phyloP scores from a whole-genome alignment of 2,329 filamentous ascomycete genomes.

The Colletotrichum lupini region DNA sequence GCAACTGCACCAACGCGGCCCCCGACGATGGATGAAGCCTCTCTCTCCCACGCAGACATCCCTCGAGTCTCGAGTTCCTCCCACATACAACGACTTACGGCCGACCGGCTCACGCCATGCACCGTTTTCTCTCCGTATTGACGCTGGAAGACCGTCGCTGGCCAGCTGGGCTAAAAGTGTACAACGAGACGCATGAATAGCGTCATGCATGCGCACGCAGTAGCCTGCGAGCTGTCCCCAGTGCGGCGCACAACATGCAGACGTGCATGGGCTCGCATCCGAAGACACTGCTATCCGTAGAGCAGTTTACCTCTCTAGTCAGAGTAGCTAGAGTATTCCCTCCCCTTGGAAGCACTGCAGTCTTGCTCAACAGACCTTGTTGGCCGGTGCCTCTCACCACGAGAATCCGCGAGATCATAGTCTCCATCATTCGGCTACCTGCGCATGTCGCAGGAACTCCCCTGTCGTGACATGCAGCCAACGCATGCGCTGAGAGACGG shows the following conservation, averaged over 20 bases:
- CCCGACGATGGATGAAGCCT: background rate
- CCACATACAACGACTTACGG: background rate
- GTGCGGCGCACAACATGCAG: slow-evolving; percentile 28
- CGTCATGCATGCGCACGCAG: slow-evolving; percentile 30
- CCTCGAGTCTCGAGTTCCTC: background rate
- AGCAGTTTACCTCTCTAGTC: slow-evolving; percentile 10
- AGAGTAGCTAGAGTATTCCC: background rate
- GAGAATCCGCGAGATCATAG: background rate
- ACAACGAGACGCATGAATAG: slow-evolving; percentile 28
- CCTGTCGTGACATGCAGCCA: slow-evolving; percentile 24
- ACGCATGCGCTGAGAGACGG: slow-evolving; percentile 6
- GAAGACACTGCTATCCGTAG: slow-evolving; percentile 8
- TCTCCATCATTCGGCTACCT: slow-evolving; percentile 13
- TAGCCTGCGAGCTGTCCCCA: slow-evolving; percentile 25
- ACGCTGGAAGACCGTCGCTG: background rate
- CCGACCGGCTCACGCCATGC: background rate
- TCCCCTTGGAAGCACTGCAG: slow-evolving; percentile 2
- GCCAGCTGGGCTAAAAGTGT: background rate
- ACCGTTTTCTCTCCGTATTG: slow-evolving; percentile 8
- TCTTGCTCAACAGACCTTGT: background rate
- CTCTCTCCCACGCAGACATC: background rate
- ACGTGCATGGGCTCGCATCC: slow-evolving; percentile 29
- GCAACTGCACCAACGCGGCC: background rate
- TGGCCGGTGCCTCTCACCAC: background rate
- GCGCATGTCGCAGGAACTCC: slow-evolving; percentile 6